Base-by-base conservation (phyloP, 2,329 filamentous ascomycete genomes). In the Aurifilum marmelostoma region DNA sequence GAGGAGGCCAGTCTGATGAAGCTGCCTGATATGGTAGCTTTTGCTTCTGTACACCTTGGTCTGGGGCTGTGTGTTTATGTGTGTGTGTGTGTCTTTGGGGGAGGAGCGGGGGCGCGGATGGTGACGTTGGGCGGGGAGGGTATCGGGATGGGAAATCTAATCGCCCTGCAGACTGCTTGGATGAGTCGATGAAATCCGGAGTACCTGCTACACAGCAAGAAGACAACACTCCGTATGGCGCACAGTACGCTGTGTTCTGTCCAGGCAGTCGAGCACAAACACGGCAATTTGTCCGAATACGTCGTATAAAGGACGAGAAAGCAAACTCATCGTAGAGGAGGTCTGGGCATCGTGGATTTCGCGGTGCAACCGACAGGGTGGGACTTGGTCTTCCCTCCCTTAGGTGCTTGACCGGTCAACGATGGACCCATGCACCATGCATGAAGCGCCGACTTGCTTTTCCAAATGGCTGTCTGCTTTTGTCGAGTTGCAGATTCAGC, bases 171-270 rank as follows among this genome's bases (percentile, higher is more conserved):
- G 56, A 18, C 56, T 5, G 37, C 58, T 12, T 24, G 32, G 58
- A 39, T 24, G 1, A 29, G 24, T 63, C 41, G 18, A 34, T 21
- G 39, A 24, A 37, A 16, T 8, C 12, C 1, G 37, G 39, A 43
- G 61, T 63, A 63, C 61, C 61, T 50, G 37, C 59, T 63, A 50
- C 61, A 27, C 27, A 54, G 43, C n/a, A 21, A 64, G 29, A 60
- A 67, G 68, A 52, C 41, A 7, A 29, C 34, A 32, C 47, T 64
- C 50, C 54, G 65, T 69, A 67, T 62, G 29, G 65, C 65, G 65
- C 68, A 69, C 65, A 61, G 68, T 69, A 63, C 52, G 60, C 52
- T 64, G 52, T 41, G 52, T 27, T 14, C 41, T 32, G 9, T 24
- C 18, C 50, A 50, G 56, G 59, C n/a, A 59, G 39, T 24, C 47